Percentiles rank a stretch among this genome's conserved stretches.
Conservation (phyloP, 768 basidiomycete species). For the Lactarius evosmus region DNA sequence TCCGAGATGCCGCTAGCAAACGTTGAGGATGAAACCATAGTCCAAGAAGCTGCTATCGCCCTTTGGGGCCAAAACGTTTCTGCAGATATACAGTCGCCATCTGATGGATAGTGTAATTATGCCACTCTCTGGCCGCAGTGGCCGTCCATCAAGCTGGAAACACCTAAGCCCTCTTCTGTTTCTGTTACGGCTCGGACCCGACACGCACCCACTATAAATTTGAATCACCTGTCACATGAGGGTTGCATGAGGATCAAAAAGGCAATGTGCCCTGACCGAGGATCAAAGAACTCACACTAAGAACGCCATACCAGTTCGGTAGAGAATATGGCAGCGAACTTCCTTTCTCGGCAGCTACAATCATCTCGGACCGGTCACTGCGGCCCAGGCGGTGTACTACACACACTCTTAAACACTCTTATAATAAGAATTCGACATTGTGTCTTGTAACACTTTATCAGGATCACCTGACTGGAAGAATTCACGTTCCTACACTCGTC, state of each 20-base stretch:
- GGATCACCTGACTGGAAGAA: background rate
- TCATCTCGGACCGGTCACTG: too few relatives aligned
- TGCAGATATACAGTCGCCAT: background rate
- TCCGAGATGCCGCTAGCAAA: constrained; percentile 6
- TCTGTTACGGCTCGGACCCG: background rate
- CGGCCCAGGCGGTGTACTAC: too few relatives aligned
- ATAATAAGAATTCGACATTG: too few relatives aligned
- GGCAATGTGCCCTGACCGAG: too few relatives aligned
- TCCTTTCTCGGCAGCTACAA: too few relatives aligned
- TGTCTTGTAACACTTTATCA: background rate
- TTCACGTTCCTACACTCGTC: background rate
- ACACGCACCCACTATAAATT: background rate
- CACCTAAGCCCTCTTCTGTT: background rate
- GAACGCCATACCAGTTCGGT: too few relatives aligned
- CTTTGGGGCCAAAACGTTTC: background rate
- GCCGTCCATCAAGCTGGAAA: too few relatives aligned
- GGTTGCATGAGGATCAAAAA: too few relatives aligned
- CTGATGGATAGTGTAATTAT: background rate
- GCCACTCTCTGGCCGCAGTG: background rate
- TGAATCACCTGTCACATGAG: background rate
- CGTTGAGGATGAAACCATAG: background rate
- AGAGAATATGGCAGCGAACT: too few relatives aligned
- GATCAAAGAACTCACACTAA: too few relatives aligned
- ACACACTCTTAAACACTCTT: too few relatives aligned
- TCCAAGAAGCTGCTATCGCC: too few relatives aligned